Conservation (phyloP, 2,329 filamentous ascomycete genomes). For the Fusarium multiceps region DNA sequence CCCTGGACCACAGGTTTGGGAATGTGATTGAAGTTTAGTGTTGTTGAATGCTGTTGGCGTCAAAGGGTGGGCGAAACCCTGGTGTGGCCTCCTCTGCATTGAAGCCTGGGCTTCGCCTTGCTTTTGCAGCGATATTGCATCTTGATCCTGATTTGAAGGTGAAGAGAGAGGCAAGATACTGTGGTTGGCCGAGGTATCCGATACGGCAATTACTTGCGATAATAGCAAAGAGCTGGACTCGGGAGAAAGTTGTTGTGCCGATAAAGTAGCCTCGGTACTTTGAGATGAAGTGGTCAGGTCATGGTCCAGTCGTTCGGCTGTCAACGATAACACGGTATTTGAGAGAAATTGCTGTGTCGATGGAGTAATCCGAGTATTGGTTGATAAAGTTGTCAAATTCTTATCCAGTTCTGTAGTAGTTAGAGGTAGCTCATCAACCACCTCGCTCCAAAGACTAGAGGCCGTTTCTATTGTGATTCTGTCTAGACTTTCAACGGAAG, state of each 20-base stretch:
- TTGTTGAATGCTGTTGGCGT: conserved; percentile 12
- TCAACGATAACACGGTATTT: neutral
- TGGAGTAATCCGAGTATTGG: neutral
- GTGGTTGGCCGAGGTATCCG: neutral
- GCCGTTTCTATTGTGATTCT: neutral
- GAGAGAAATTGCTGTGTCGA: neutral
- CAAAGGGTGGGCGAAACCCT: neutral
- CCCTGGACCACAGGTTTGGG: conserved; percentile 1
- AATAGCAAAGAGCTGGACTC: conserved; percentile 1
- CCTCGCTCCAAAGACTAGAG: neutral
- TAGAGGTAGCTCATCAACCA: neutral
- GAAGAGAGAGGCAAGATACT: neutral
- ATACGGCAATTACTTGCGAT: neutral
- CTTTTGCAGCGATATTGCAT: neutral
- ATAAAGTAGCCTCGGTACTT: neutral
- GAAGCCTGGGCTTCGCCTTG: conserved; percentile 2
- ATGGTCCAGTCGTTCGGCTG: neutral
- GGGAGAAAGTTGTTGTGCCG: neutral
- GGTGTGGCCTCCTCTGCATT: conserved; percentile 21
- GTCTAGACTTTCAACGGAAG: neutral
- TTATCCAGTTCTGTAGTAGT: neutral
- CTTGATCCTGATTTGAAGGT: neutral
- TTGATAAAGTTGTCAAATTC: neutral
- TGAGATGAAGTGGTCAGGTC: neutral
- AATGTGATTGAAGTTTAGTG: neutral